phyloP scores from a whole-genome alignment of 192 early-diverging fungal genomes.

The Jimgerdemannia lactiflua region DNA sequence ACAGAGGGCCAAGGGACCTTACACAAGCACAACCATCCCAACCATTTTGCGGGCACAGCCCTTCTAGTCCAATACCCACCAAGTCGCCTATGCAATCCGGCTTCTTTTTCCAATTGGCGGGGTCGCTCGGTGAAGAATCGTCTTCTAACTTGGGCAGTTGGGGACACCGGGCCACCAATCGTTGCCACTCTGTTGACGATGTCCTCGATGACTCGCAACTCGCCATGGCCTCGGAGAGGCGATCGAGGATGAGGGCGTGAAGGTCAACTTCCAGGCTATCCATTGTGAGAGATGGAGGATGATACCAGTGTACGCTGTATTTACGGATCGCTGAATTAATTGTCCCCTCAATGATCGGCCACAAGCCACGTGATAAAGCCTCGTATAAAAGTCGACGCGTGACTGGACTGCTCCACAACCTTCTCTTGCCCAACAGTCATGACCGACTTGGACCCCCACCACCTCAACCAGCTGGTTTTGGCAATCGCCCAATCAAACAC shows the following conservation, averaged over 20 bases:
- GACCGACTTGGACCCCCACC: not conserved
- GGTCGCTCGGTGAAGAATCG: slow-evolving; percentile 13
- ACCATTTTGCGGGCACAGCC: no score
- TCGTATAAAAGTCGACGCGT: no score
- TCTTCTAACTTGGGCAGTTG: slow-evolving; percentile 13
- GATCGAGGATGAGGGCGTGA: slow-evolving; percentile 49
- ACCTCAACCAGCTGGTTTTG: not conserved
- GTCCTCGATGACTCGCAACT: slow-evolving; percentile 39
- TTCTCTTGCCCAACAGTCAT: not conserved
- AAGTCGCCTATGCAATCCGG: slow-evolving; percentile 2
- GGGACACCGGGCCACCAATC: slow-evolving; percentile 37
- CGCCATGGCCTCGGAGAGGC: slow-evolving; percentile 47
- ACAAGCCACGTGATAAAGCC: no score
- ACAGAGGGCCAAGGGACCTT: no score
- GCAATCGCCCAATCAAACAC: not conserved
- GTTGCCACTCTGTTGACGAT: slow-evolving; percentile 36
- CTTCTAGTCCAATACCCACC: no score
- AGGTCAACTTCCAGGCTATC: slow-evolving; percentile 53
- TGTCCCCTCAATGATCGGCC: no score
- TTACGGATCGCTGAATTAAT: no score
- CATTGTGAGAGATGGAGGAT: no score
- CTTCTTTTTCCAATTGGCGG: slow-evolving; percentile 9
- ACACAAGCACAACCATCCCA: no score
- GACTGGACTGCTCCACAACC: no score
- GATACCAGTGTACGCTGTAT: no score